These are phyloP conservation scores for Suhomyces coccinellae DNA, from an alignment of 1,139 yeast species.

Conservation along the genomic window DNA sequence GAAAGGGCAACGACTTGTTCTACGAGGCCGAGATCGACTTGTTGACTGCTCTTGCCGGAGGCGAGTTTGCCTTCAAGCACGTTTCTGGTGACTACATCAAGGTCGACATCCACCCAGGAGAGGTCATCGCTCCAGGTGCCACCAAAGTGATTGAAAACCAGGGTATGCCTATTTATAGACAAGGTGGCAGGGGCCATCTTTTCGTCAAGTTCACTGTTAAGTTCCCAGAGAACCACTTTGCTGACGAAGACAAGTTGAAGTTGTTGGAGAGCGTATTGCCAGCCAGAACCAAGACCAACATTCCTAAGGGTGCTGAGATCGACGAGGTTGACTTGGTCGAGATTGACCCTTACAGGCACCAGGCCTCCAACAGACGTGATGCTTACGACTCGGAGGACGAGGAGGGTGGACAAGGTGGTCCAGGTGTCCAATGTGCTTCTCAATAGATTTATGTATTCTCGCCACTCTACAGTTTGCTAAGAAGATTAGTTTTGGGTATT, in stretches of 20 bases:
- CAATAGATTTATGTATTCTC: conserved; percentile 44
- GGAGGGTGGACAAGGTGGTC: conserved; percentile 60
- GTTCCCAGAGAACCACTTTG: conserved; percentile 67
- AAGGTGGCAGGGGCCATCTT: conserved; percentile 74
- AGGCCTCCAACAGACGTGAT: conserved; percentile 48
- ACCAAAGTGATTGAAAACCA: conserved; percentile 83
- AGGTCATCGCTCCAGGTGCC: conserved; percentile 82
- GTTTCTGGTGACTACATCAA: conserved; percentile 86
- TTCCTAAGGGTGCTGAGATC: conserved; percentile 65
- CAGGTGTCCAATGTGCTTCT: conserved; percentile 88
- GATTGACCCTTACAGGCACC: conserved; percentile 62
- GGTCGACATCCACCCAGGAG: conserved; percentile 84
- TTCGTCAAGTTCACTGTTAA: conserved; percentile 68
- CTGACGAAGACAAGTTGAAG: conserved; percentile 66
- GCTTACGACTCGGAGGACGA: conserved; percentile 70
- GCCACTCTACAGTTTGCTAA: neutral
- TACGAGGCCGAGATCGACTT: conserved; percentile 88
- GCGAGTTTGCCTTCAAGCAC: conserved; percentile 83
- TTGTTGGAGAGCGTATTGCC: conserved; percentile 67
- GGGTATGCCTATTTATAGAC: conserved; percentile 91
- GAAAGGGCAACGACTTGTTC: conserved; percentile 88
- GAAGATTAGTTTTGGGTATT: conserved; percentile 6
- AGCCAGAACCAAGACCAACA: conserved; percentile 51
- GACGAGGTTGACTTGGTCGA: conserved; percentile 82
- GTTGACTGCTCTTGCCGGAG: conserved; percentile 95